Evolutionary conservation across 768 basidiomycete species (phyloP).

Genomic region (Tephrocybe rancida): DNA sequence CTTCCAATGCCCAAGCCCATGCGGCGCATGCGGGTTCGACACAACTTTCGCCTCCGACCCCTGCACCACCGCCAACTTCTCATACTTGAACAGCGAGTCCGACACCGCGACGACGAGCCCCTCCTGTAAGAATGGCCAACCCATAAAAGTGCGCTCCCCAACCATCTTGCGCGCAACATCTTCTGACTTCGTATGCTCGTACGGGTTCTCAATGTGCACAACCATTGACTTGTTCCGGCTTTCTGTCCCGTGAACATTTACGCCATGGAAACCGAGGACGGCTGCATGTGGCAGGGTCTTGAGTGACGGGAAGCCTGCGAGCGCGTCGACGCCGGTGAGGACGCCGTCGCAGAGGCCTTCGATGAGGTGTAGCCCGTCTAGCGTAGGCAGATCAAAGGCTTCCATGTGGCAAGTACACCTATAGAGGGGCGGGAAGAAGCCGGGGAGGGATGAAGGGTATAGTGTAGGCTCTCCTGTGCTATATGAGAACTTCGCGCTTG

Average conservation of each 20-base stretch:
- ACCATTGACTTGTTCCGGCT: conserved; percentile 94
- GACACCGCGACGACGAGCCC: conserved; percentile 86
- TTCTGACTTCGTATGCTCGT: conserved; percentile 67
- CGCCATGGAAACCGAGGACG: conserved; percentile 79
- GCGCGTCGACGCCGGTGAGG: conserved; percentile 77
- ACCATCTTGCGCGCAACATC: conserved; percentile 77
- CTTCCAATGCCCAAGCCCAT: conserved; percentile 77
- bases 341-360: conserved; percentile 90
- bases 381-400: conserved; percentile 85
- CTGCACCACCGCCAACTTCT: conserved; percentile 60
- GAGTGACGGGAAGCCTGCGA: conserved; percentile 96
- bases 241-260: conserved; percentile 92
- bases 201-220: conserved; percentile 76
- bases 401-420: conserved; percentile 82
- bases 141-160: conserved; percentile 75
- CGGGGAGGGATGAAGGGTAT: conserved; percentile 92
- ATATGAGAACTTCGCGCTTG: conserved; percentile 79
- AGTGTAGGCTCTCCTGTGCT: conserved; percentile 59
- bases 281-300: conserved; percentile 84
- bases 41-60: conserved; percentile 58
- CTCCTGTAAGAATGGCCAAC: conserved; percentile 97
- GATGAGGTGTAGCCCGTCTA: conserved; percentile 83
- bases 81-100: conserved; percentile 86
- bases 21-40: conserved; percentile 71
- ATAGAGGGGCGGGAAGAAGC: conserved; percentile 89